Percentiles rank a stretch among this genome's conserved stretches.
phyloP scores from a whole-genome alignment of 1,139 yeast species.

The Spathaspora sp. region DNA sequence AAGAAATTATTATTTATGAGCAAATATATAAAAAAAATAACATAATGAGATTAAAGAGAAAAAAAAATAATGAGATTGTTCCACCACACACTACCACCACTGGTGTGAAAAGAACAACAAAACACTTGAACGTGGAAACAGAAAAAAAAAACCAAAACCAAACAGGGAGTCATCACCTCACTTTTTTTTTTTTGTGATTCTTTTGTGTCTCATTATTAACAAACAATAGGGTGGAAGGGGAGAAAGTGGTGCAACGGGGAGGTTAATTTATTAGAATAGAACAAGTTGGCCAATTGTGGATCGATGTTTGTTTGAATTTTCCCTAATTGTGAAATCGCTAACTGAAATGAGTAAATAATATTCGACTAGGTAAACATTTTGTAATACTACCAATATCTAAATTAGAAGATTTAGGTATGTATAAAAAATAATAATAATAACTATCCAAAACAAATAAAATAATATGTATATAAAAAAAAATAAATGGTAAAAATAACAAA shows the following conservation, averaged over 20 bases:
- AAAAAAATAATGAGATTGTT: neutral
- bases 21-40: neutral
- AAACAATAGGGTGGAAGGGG: neutral
- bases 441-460: too few species aligned
- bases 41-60: neutral
- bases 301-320: neutral
- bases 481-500: neutral
- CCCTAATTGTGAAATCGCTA: neutral
- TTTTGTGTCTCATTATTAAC: neutral
- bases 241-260: slow-evolving; percentile 1
- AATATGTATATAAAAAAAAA: too few species aligned
- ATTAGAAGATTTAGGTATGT: neutral
- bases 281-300: neutral
- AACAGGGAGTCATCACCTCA: neutral
- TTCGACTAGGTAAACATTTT: neutral
- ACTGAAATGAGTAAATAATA: neutral
- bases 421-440: neutral
- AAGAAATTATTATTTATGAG: neutral
- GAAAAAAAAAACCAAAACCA: neutral
- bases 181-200: neutral
- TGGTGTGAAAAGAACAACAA: neutral
- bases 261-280: neutral
- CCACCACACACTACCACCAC: too few species aligned
- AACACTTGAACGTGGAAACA: neutral
- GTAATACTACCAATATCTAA: neutral